phyloP scores from a whole-genome alignment of 371 early-diverging fungal genomes.

The Mucor piriformis region DNA sequence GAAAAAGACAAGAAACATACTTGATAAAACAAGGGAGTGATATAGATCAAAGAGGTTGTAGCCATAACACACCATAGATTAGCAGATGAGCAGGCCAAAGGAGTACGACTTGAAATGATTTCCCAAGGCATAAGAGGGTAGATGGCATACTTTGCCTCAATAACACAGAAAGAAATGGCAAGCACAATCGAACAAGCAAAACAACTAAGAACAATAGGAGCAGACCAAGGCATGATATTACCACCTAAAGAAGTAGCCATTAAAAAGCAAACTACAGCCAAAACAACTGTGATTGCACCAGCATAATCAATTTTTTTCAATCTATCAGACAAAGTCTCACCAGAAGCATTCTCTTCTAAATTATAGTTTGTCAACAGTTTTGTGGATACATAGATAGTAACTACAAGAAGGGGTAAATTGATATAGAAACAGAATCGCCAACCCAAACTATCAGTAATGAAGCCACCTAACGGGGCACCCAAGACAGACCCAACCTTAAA shows the following conservation, averaged over 20 bases:
- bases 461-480: conserved; percentile 55
- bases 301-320: conserved; percentile 63
- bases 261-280: conserved; percentile 54
- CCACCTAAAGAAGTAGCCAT: conserved; percentile 67
- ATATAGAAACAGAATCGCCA: conserved; percentile 82
- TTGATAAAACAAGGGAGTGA: conserved; percentile 38
- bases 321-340: conserved; percentile 20
- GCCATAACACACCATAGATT: conserved; percentile 37
- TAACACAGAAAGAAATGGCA: conserved; percentile 47
- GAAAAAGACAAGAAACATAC: conserved; percentile 2
- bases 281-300: conserved; percentile 57
- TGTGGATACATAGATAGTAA: conserved; percentile 35
- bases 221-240: conserved; percentile 58
- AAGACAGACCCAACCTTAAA: conserved; percentile 30
- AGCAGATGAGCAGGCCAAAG: conserved; percentile 28
- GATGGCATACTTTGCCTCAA: conserved; percentile 60
- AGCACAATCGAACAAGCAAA: conserved; percentile 48
- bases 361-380: conserved; percentile 40
- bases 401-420: conserved; percentile 69
- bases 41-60: conserved; percentile 27
- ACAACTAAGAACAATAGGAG: conserved; percentile 54
- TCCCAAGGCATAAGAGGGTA: conserved; percentile 65
- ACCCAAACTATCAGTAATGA: conserved; percentile 55
- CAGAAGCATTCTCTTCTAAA: conserved; percentile 21
- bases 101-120: conserved; percentile 31